Base-by-base conservation (phyloP, 2,329 filamentous ascomycete genomes). In the Pseudogymnoascus sp. region DNA sequence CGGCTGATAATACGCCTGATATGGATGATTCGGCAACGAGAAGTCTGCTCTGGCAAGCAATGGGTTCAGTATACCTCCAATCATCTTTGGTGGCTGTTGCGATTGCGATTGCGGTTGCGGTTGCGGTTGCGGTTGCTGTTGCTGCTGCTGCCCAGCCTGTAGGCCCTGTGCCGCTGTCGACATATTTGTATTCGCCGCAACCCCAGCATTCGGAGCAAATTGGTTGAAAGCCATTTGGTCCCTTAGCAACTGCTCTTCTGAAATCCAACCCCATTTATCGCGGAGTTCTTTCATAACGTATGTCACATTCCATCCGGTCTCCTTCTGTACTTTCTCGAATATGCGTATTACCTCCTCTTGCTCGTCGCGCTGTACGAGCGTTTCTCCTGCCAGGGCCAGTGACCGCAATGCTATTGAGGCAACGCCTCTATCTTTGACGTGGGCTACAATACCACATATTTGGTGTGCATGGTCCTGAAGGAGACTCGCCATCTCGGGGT, bases 371-470 rank as follows among this genome's bases (percentile, higher is more conserved):
- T 85, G 79, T 0, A 81, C 83, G 3, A 97, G 78, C 58, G 86
- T 86, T 67, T 89, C 84, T 6, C 88, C 88, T 2, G 90, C 90
- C 61, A 94, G 87, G 38, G 87, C 85, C 6, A 97, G 79, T 34
- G 88, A 91, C 8, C 89, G 87, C 38, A 94, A 83, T 2, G 90
- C 90, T 8, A 96, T 86, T 58, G 84, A 88, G 8, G 88, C 85
- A 32, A 96, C 85, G 28, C 89, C 90, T 25, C 84, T 81, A 70
- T 96, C 91, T 68, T 91, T 89, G 59, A 88, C 85, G 70, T 96
- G 91, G 2, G 90, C 89, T 22, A 90, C 86, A 64, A 97, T 95
- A 12, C 93, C 93, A 70, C 92, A 97, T 22, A 96, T 87, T 70
- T 92, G 87, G 66, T 89, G 87, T 0, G 91, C 88, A 70, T 97